These are phyloP conservation scores for Acidomyces sp. DNA, from an alignment of 495 filamentous ascomycete genomes.

Conservation along the genomic window DNA sequence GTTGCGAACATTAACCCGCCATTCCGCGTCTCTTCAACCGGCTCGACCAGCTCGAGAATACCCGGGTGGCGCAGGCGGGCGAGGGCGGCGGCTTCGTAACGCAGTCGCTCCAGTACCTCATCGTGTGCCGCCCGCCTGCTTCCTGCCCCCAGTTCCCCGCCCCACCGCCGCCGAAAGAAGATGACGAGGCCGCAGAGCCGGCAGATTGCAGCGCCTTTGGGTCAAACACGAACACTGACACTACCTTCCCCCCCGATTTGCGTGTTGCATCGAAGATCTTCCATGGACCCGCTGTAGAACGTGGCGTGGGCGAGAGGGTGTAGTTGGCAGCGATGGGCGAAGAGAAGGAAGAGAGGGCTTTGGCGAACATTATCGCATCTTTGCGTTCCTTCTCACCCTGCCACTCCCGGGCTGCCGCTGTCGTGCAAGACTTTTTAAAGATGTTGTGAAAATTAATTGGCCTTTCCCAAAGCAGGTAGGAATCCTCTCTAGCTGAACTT, in stretches of 20 bases:
- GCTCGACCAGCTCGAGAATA: constrained; percentile 83
- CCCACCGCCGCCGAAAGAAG: too few relatives aligned
- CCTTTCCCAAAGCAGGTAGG: too few relatives aligned
- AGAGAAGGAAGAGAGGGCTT: constrained; percentile 79
- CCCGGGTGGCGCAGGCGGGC: constrained; percentile 80
- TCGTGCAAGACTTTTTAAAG: too few relatives aligned
- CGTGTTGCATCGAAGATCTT: constrained; percentile 96
- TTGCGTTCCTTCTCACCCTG: neutral
- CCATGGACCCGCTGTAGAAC: constrained; percentile 75
- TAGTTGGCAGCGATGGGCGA: constrained; percentile 90
- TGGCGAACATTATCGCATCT: constrained; percentile 60
- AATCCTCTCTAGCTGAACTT: too few relatives aligned
- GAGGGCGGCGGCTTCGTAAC: constrained; percentile 78
- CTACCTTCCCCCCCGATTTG: constrained; percentile 74
- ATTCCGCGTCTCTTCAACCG: constrained; percentile 81
- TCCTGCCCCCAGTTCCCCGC: constrained; percentile 36
- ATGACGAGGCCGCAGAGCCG: too few relatives aligned
- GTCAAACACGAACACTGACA: constrained; percentile 91
- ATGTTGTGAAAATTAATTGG: too few relatives aligned
- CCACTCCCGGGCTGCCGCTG: too few relatives aligned
- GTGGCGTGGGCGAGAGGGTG: constrained; percentile 53
- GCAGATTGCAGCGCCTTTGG: constrained; percentile 61
- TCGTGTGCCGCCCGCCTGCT: constrained; percentile 60
- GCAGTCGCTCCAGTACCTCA: constrained; percentile 78
- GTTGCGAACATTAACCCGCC: constrained; percentile 94